A percentile compares a stretch with the other conserved stretches of the same genome.
Evolutionary conservation across 345 rosid species (phyloP).

Genomic region (Physaria fendleri): DNA sequence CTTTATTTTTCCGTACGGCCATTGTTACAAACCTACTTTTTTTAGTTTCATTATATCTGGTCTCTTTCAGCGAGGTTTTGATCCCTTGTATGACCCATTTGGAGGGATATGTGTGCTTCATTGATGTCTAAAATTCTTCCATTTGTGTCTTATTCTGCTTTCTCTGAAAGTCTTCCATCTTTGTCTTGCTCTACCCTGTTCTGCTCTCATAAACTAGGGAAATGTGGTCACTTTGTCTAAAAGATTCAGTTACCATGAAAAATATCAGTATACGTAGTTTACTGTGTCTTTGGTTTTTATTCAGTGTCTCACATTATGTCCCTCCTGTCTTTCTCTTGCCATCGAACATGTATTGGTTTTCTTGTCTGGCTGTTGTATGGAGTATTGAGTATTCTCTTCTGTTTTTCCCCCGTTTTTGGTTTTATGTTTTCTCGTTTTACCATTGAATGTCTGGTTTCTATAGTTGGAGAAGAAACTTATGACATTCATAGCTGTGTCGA

Average conservation of each 20-base stretch:
- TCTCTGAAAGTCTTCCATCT: not conserved
- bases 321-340: not conserved
- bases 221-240: not conserved
- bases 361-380: not conserved
- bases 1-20: not conserved
- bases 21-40: constrained; percentile 2
- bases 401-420: not conserved
- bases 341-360: not conserved
- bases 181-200: not conserved
- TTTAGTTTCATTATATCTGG: not conserved
- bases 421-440: not conserved
- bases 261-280: not conserved
- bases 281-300: not conserved
- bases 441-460: constrained; percentile 5
- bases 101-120: constrained; percentile 4
- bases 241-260: not conserved
- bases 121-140: not conserved
- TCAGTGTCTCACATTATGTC: not conserved
- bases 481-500: constrained; percentile 2
- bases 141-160: too few relatives aligned
- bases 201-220: not conserved
- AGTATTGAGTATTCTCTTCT: not conserved
- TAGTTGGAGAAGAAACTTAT: not conserved
- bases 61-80: not conserved
- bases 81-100: not conserved